Evolutionary conservation across 768 basidiomycete genomes (phyloP).

Genomic region (Hebeloma cylindrosporum): DNA sequence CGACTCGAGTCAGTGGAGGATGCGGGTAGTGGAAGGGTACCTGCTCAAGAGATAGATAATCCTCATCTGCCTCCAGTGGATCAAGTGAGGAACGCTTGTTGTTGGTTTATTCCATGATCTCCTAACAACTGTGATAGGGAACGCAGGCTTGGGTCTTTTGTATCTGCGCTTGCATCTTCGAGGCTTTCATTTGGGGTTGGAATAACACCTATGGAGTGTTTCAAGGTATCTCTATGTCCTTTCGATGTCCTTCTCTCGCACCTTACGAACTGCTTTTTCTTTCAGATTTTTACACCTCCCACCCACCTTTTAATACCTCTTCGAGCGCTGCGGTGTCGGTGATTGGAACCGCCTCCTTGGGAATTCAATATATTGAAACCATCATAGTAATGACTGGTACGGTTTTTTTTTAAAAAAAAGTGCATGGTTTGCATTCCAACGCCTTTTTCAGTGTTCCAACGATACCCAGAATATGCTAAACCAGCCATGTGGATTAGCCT

Average conservation of each 20-base stretch:
- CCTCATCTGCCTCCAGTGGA: too few relatives aligned
- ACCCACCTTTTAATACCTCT: conserved; percentile 5
- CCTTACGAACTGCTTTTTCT: not conserved
- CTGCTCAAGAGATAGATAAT: too few relatives aligned
- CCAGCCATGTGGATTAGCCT: conserved; percentile 1
- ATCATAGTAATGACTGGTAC: conserved; percentile 4
- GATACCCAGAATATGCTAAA: conserved; percentile 8
- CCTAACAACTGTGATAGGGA: conserved; percentile 3
- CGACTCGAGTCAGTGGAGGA: too few relatives aligned
- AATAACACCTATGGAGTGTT: conserved; percentile 12
- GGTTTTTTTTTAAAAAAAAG: not conserved
- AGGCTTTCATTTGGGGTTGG: conserved; percentile 9
- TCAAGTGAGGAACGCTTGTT: too few relatives aligned
- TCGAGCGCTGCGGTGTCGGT: conserved; percentile 1
- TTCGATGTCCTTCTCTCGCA: not conserved
- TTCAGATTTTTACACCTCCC: conserved; percentile 4
- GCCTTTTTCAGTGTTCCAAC: conserved; percentile 8
- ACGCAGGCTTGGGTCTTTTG: conserved; percentile 4
- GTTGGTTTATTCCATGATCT: too few relatives aligned
- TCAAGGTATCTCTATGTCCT: not conserved
- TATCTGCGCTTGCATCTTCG: conserved; percentile 7
- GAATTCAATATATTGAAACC: conserved; percentile 8
- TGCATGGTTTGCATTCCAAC: not conserved
- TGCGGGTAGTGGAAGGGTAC: too few relatives aligned
- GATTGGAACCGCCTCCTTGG: conserved; percentile 3